Evolutionary conservation across 371 early-diverging fungal species (phyloP), one percentile per base, ranked within the genome.

Genomic region (Rhizopus sp.): DNA sequence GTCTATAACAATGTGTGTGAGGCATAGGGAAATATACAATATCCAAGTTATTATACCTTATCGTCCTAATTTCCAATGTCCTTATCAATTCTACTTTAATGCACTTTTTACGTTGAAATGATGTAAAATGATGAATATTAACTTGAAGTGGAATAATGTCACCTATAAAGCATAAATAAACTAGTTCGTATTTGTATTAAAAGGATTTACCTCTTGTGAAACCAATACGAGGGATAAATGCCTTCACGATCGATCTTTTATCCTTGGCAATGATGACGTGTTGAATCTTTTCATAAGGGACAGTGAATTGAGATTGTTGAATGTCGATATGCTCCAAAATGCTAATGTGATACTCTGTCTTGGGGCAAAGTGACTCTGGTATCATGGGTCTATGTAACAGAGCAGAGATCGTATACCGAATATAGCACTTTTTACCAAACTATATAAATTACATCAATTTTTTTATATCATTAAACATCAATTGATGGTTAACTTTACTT

Each of bases 291-390:
- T 76, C 75, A 32, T 69, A 69, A 15, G 71, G 63, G 38, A 60
- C 38, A 8, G 51, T 53, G 30, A 69, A 77, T 35, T 57, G 62
- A 6, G 57, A 44, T 33, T 54, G 52, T 10, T 58, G 60, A 3
- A 77, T 65, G 63, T 80, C 73, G 42, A 80, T 69, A 34, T 63
- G 63, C 48, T 80, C 80, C 31, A 80, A 46, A 37, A 80, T 65
- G 3, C 62, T 68, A 6, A 80, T 73, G 33, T 54, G 47, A 39
- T 75, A 79, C 13, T 72, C 72, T 35, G 66, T 60, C 46, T 69
- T 71, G 7, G 79, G 64, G 53, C 72, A 72, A 7, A 79, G 56
- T 2, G 74, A 63, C 59, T 73, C 76, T 38, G 74, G 76, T 7
- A 75, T 57, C 74, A 70, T 73, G 3, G 72, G 72, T 35, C 72